Base-by-base conservation (phyloP, 176 grass and related monocot species). In the Rhynchospora pubera region DNA sequence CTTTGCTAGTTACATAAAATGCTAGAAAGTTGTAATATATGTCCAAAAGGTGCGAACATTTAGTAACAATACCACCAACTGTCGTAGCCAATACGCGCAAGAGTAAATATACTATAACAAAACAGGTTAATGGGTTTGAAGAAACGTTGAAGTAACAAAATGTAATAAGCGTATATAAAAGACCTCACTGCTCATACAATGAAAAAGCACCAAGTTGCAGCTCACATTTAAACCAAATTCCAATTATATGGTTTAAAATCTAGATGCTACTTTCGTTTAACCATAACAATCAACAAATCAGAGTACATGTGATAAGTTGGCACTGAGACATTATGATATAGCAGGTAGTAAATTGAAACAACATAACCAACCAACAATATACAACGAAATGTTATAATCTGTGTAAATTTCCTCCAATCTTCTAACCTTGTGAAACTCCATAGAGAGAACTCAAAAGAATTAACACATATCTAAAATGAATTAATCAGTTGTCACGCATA, bases 281-380 rank as follows among this genome's bases (percentile, higher is more conserved):
- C n/a, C 9, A 22, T 48, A 72, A n/a, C 43, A 48, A 72, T 23
- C 68, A 23, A 72, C n/a, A 72, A 72, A n/a, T 5, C 7, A n/a
- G 39, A 39, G 13, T 42, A 67, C 3, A 18, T 67, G 32, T 18
- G 65, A 67, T 6, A 43, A 63, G 11, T 63, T 8, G 22, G 60
- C 60, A 63, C 9, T 63, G 22, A 63, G 24, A 10, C 60, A 28
- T n/a, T 42, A 32, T 3, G 65, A 68, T 44, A 15, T 12, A 48
- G 5, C 21, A 71, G 13, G 45, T 48, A 50, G 1, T 50, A n/a
- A 24, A 74, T 26, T 74, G 19, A 74, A 74, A 74, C 18, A 74
- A 74, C 50, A 74, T 51, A 72, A 72, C 21, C 46, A 74, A 51
- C 46, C 10, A 74, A 74, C 69, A 34, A 66, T 66, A 74, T 74